Conservation (phyloP, 2,329 filamentous ascomycete genomes). For the Epichloe elymi region DNA sequence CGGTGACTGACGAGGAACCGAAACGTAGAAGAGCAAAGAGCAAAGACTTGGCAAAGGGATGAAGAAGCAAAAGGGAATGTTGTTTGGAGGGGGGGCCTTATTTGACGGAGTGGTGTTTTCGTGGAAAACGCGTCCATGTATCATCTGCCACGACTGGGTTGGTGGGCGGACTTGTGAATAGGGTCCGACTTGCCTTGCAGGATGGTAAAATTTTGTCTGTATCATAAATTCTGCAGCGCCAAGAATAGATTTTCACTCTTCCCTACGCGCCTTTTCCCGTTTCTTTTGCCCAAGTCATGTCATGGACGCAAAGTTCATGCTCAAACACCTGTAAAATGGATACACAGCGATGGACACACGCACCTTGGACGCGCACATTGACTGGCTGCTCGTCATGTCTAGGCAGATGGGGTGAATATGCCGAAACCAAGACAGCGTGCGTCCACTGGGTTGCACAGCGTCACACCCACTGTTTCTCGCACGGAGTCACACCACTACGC, state of each 20-base stretch:
- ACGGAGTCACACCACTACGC: too few relatives aligned
- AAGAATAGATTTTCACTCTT: constrained; percentile 2
- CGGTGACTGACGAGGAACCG: not conserved
- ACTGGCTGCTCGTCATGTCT: too few relatives aligned
- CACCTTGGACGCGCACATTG: too few relatives aligned
- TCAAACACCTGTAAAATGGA: too few relatives aligned
- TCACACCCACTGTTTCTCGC: too few relatives aligned
- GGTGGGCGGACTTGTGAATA: not conserved
- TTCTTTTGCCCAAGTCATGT: not conserved
- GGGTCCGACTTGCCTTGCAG: not conserved
- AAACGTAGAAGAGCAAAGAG: constrained; percentile 6
- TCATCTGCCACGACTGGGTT: constrained; percentile 8
- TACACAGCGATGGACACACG: too few relatives aligned
- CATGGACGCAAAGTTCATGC: not conserved
- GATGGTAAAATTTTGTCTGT: constrained; percentile 5
- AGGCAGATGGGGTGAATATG: too few relatives aligned
- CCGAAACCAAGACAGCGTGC: too few relatives aligned
- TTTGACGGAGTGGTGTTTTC: not conserved
- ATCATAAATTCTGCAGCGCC: constrained; percentile 6
- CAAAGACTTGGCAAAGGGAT: not conserved
- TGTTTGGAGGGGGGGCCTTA: not conserved
- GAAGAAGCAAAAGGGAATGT: not conserved
- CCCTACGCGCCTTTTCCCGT: too few relatives aligned
- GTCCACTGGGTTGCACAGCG: too few relatives aligned
- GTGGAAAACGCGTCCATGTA: constrained; percentile 3